Evolutionary conservation across 305 asterid genomes (phyloP).

Genomic region (Solanum hybrid): DNA sequence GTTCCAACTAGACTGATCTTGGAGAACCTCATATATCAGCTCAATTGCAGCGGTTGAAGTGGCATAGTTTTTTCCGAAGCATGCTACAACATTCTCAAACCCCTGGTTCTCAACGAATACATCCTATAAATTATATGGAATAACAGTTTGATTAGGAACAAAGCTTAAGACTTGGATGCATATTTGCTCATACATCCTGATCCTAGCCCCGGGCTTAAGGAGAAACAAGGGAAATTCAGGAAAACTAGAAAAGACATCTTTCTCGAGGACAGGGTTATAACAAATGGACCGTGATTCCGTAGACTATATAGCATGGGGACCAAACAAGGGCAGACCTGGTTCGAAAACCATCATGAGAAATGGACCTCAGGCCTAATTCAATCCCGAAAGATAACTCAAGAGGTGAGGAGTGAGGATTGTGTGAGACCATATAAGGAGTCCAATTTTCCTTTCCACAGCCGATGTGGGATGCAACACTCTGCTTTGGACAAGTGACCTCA

Average conservation of each 20-base stretch:
- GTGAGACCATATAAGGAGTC: not conserved
- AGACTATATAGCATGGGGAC: not conserved
- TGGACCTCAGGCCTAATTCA: not conserved
- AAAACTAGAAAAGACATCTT: not conserved
- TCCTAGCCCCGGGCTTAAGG: not conserved
- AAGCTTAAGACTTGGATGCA: not conserved
- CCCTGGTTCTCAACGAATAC: slow-evolving; percentile 40
- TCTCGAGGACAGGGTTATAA: not conserved
- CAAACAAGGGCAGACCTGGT: not conserved
- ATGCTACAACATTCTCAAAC: slow-evolving; percentile 27
- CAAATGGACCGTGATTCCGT: not conserved
- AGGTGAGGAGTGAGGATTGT: not conserved
- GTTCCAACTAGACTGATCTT: slow-evolving; percentile 40
- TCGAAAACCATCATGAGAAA: not conserved
- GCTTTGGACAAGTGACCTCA: not conserved
- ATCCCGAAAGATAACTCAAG: not conserved
- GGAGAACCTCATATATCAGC: slow-evolving; percentile 44
- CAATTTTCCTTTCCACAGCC: not conserved
- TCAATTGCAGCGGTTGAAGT: slow-evolving; percentile 33
- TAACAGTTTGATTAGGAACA: not conserved
- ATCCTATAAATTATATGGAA: slow-evolving; percentile 21
- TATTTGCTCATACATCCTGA: not conserved
- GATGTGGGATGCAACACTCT: not conserved
- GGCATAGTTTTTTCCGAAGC: slow-evolving; percentile 22
- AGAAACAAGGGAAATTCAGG: not conserved